Base-by-base conservation (phyloP, 768 basidiomycete genomes). In the Boletus sensibilis region DNA sequence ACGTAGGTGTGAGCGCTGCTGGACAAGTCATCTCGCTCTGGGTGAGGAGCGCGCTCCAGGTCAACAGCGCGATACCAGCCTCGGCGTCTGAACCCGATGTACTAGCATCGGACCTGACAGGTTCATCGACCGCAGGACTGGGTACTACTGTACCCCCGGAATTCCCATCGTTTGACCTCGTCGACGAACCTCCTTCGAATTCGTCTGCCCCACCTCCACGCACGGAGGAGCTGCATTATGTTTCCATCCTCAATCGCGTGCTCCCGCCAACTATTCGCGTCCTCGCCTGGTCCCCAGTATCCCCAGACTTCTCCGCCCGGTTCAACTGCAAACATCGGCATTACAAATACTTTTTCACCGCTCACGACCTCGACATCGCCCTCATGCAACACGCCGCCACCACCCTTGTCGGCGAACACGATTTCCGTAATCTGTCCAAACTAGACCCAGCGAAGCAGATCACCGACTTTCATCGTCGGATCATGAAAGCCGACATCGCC, bases 331-430 rank as follows among this genome's bases (percentile, higher is more conserved):
- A 74, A 50, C 86, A 83, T 64, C 80, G 97, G 37, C 96, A 99
- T 70, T 98, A 99, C 84, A 98, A 96, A 68, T 99, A 98, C 74
- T 96, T 98, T 72, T 98, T 99, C 78, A 81, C 85, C 34, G 72
- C 84, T 0, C 73, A 78, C 33, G 73, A 73, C 31, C 84, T 98
- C 52, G 83, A 95, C 72, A 68, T 95, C 29, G 65, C 74, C 2
- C 79, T 76, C 44, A 98, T 98, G 94, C 82, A 80, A 57, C 78
- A 82, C 34, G 95, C 84, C 1, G 92, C 92, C 0, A 59, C 74
- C 2, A 75, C 80, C 7, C 78, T 99, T 46, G 72, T 93, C 29
- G 96, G 96, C 35, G 85, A 89, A 58, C 94, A 98, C 75, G 96
- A 98, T 74, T 98, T 97, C 66, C 85, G 95, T 16, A 98, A 98